phyloP scores from a whole-genome alignment of 139 green algal genomes.

The Chlamydomonas schloesseri region DNA sequence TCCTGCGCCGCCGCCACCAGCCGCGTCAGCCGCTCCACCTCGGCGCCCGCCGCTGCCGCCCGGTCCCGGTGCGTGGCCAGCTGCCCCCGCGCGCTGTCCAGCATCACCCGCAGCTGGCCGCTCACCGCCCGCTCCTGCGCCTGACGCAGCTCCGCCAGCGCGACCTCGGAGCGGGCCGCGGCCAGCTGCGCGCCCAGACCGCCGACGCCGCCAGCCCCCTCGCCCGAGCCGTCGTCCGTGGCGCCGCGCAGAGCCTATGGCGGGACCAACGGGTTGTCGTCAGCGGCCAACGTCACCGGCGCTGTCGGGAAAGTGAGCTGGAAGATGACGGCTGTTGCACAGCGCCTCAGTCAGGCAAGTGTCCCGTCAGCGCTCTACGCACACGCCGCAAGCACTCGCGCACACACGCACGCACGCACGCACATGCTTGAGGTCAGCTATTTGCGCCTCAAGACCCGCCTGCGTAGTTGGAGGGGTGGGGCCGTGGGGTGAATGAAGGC shows the following conservation, averaged over 20 bases:
- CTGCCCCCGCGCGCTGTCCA: conserved; percentile 5
- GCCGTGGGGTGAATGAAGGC: not conserved
- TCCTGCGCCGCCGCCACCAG: conserved; percentile 17
- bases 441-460: not conserved
- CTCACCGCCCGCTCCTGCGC: conserved; percentile 31
- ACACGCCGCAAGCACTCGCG: no score
- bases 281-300: no score
- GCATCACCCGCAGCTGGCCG: conserved; percentile 38
- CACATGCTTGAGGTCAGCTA: not conserved
- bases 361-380: no score
- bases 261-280: no score
- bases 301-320: no score
- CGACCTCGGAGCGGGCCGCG: not conserved
- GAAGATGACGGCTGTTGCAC: no score
- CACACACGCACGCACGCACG: not conserved
- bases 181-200: conserved; percentile 13
- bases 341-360: no score
- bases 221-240: not conserved
- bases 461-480: not conserved
- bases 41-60: conserved; percentile 18
- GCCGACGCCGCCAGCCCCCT: not conserved
- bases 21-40: conserved; percentile 23
- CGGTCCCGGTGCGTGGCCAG: not conserved
- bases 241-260: no score
- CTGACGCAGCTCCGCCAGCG: conserved; percentile 1